Conservation (phyloP, 1,284 basidiomycete species). For the Cerrena zonata region DNA sequence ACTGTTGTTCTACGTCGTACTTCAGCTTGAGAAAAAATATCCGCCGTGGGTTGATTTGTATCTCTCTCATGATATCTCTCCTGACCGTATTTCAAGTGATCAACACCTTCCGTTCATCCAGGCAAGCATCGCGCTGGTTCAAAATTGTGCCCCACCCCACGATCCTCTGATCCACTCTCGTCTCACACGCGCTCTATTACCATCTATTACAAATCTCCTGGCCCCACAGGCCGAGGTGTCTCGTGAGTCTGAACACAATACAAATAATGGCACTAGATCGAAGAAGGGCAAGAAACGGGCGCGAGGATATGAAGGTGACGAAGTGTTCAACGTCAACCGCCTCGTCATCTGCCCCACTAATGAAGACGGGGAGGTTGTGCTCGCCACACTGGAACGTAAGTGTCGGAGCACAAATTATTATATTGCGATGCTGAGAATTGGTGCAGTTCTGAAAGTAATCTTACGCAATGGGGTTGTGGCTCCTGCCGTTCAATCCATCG, state of each 20-base stretch:
- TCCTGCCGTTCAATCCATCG: constrained; percentile 50
- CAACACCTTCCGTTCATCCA: constrained; percentile 41
- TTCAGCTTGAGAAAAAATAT: constrained; percentile 54
- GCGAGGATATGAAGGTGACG: constrained; percentile 73
- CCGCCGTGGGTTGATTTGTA: constrained; percentile 38
- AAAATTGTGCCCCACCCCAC: constrained; percentile 41
- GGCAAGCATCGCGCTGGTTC: constrained; percentile 39
- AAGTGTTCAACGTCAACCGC: constrained; percentile 57
- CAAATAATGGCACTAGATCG: constrained; percentile 22
- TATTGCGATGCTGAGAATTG: constrained; percentile 4
- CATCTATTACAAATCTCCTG: constrained; percentile 46
- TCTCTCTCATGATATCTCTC: not conserved
- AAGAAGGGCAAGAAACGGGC: constrained; percentile 73
- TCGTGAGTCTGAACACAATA: constrained; percentile 18
- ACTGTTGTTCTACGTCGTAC: constrained; percentile 45
- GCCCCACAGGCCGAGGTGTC: constrained; percentile 31
- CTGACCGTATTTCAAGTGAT: constrained; percentile 28
- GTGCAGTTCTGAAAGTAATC: constrained; percentile 44
- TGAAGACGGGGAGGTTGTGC: constrained; percentile 49
- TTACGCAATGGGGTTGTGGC: constrained; percentile 46
- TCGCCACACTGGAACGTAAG: constrained; percentile 62
- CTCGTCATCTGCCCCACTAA: constrained; percentile 43
- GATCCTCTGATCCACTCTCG: constrained; percentile 48
- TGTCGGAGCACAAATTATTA: constrained; percentile 1
- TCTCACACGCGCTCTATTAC: constrained; percentile 49